phyloP scores from a whole-genome alignment of 2,329 filamentous ascomycete genomes.

The Fusarium sulawesiense region DNA sequence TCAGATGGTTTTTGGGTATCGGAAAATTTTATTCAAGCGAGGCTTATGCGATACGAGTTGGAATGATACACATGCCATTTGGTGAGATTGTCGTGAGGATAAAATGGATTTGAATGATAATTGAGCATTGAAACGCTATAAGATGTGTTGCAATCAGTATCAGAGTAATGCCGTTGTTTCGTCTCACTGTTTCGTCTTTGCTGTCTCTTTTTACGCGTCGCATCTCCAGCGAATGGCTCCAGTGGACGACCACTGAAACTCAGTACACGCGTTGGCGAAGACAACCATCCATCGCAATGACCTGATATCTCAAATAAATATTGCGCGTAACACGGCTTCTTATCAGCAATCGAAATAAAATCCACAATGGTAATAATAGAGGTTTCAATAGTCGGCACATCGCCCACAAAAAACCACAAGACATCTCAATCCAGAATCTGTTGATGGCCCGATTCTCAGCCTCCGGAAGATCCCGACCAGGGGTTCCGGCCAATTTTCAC shows the following conservation, averaged over 20 bases:
- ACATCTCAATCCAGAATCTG: too few relatives aligned
- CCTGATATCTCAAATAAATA: background rate
- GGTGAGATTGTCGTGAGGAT: too few relatives aligned
- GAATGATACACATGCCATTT: background rate
- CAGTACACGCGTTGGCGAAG: background rate
- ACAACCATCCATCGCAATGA: background rate
- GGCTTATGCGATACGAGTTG: background rate
- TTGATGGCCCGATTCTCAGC: conserved; percentile 1
- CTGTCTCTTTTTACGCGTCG: too few relatives aligned
- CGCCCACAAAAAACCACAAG: too few relatives aligned
- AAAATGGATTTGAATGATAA: background rate
- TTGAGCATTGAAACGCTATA: background rate
- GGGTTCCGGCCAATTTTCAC: conserved; percentile 17
- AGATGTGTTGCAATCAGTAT: background rate
- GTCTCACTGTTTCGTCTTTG: background rate
- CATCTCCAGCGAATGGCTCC: background rate
- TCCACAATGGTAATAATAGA: background rate
- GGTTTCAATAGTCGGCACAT: conserved; percentile 1
- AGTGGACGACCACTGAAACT: background rate
- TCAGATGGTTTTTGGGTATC: conserved; percentile 26
- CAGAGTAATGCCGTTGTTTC: background rate
- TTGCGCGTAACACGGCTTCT: conserved; percentile 1
- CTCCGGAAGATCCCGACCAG: conserved; percentile 32
- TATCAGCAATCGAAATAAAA: background rate
- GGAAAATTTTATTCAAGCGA: conserved; percentile 6